Conservation (phyloP, 2,329 filamentous ascomycete genomes). For the Coniochaeta sp. region DNA sequence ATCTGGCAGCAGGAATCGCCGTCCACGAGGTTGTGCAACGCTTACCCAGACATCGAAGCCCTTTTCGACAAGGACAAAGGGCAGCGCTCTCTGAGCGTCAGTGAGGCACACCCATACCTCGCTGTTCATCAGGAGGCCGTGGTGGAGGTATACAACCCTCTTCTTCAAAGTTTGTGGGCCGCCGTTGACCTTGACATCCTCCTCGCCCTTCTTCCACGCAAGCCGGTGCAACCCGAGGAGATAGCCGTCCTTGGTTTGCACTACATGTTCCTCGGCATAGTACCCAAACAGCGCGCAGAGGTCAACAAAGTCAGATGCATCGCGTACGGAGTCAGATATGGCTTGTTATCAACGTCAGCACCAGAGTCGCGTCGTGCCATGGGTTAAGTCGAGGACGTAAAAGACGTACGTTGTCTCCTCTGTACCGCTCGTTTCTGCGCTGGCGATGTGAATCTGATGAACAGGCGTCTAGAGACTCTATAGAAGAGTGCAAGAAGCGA, state of each 20-base stretch:
- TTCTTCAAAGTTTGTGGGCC: slow-evolving; percentile 64
- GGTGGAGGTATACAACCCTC: slow-evolving; percentile 87
- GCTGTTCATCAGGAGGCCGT: slow-evolving; percentile 96
- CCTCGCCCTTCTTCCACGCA: slow-evolving; percentile 75
- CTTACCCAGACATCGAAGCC: slow-evolving; percentile 93
- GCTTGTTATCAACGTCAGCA: slow-evolving; percentile 28
- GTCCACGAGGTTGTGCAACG: not conserved
- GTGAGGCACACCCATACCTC: slow-evolving; percentile 97
- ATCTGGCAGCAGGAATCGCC: not conserved
- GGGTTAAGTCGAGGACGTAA: not conserved
- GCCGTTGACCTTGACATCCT: slow-evolving; percentile 68
- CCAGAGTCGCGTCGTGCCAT: not conserved
- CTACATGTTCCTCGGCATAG: slow-evolving; percentile 90
- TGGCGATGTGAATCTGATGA: slow-evolving; percentile 69
- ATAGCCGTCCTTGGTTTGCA: slow-evolving; percentile 91
- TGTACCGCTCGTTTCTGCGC: slow-evolving; percentile 61
- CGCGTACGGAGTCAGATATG: slow-evolving; percentile 69
- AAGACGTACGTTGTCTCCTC: slow-evolving; percentile 52
- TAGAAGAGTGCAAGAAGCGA: slow-evolving; percentile 81
- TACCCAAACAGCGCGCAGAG: slow-evolving; percentile 90
- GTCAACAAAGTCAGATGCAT: slow-evolving; percentile 87
- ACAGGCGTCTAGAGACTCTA: slow-evolving; percentile 70
- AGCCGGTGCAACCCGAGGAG: slow-evolving; percentile 84
- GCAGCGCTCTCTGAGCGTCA: slow-evolving; percentile 75
- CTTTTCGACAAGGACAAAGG: slow-evolving; percentile 80